Conservation (phyloP, 345 rosid species). For the Diplotaxis tenuifolia region DNA sequence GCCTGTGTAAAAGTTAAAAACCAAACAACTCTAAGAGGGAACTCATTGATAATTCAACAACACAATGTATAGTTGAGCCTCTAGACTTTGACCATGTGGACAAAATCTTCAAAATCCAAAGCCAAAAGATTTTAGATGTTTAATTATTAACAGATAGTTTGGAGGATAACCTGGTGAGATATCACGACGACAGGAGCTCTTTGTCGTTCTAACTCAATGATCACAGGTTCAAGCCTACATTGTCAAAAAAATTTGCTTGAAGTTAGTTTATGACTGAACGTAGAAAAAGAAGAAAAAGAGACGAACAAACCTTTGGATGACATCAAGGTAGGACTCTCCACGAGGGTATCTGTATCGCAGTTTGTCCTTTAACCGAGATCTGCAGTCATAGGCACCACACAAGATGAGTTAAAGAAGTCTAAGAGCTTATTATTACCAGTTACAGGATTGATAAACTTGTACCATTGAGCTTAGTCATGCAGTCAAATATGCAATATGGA, state of each 20-base stretch:
- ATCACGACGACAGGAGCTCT: constrained; percentile 97
- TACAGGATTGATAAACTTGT: constrained; percentile 2
- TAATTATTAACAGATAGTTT: background rate
- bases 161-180: constrained; percentile 83
- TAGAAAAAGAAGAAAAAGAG: background rate
- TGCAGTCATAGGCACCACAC: constrained; percentile 34
- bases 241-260: constrained; percentile 19
- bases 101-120: background rate
- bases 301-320: constrained; percentile 77
- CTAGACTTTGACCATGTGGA: constrained; percentile 3
- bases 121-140: background rate
- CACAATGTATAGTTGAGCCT: background rate
- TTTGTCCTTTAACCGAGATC: constrained; percentile 89
- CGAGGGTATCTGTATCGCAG: constrained; percentile 95
- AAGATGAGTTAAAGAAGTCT: constrained; percentile 18
- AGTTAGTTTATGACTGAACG: background rate
- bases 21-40: background rate
- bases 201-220: constrained; percentile 95
- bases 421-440: constrained; percentile 11
- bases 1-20: constrained; percentile 51
- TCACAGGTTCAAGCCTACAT: constrained; percentile 96
- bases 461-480: background rate
- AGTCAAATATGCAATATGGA: background rate
- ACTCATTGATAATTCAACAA: background rate
- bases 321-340: constrained; percentile 98